Evolutionary conservation across 768 basidiomycete species (phyloP).

Genomic region (Xanthoconium stramineum): DNA sequence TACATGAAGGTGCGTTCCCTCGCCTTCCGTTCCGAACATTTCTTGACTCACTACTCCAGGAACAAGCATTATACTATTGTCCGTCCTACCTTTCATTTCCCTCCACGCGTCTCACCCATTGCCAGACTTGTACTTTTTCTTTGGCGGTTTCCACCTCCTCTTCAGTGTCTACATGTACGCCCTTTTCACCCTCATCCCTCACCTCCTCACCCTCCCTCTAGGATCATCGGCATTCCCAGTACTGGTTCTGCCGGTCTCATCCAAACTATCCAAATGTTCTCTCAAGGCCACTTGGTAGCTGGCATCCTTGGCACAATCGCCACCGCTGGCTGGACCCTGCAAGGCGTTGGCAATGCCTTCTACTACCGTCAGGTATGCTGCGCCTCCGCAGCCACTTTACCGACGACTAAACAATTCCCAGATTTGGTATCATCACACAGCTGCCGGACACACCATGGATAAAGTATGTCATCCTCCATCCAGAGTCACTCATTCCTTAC

Average conservation of each 20-base stretch:
- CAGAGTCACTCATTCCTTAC: constrained; percentile 4
- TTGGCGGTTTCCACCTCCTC: constrained; percentile 90
- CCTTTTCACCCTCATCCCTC: not conserved
- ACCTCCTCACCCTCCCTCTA: constrained; percentile 35
- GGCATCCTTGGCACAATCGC: constrained; percentile 80
- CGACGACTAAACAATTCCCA: constrained; percentile 26
- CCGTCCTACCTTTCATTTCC: constrained; percentile 32
- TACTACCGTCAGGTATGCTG: constrained; percentile 71
- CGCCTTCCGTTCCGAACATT: constrained; percentile 19
- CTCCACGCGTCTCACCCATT: constrained; percentile 5
- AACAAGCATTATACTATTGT: constrained; percentile 94
- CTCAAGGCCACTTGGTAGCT: constrained; percentile 66
- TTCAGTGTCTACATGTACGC: constrained; percentile 90
- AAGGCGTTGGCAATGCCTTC: constrained; percentile 77
- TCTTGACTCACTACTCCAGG: constrained; percentile 45
- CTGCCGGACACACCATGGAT: constrained; percentile 84
- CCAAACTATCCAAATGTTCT: constrained; percentile 83
- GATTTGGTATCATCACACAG: constrained; percentile 77
- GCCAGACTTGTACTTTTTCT: constrained; percentile 94
- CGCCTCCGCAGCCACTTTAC: constrained; percentile 12
- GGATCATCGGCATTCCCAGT: constrained; percentile 93
- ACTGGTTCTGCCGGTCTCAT: constrained; percentile 96
- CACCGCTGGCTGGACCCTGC: constrained; percentile 83
- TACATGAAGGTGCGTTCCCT: constrained; percentile 79
- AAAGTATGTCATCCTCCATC: constrained; percentile 49